phyloP scores from a whole-genome alignment of 352 stramenopile species.

The Phytophthora capsici region DNA sequence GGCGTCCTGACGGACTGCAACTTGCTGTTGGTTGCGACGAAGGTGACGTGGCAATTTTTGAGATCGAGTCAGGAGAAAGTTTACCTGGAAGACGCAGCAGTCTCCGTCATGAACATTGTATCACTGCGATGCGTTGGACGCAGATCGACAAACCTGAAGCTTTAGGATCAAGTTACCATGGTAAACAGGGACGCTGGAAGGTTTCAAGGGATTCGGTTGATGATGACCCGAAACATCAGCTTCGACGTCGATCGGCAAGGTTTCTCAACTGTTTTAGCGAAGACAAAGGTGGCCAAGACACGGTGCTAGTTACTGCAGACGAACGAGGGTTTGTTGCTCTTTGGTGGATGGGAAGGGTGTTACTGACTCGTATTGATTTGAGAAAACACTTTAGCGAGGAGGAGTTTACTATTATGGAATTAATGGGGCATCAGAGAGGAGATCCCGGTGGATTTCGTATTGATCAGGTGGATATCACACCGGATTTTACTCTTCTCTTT shows the following conservation, averaged over 20 bases:
- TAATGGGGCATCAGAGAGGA: slow-evolving; percentile 1
- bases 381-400: slow-evolving; percentile 31
- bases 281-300: slow-evolving; percentile 5
- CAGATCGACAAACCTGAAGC: slow-evolving; percentile 5
- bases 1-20: slow-evolving; percentile 68
- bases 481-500: slow-evolving; percentile 51
- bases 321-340: slow-evolving; percentile 40
- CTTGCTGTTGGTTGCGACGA: slow-evolving; percentile 75
- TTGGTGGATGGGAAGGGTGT: slow-evolving; percentile 71
- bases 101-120: slow-evolving; percentile 44
- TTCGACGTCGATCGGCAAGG: slow-evolving; percentile 39
- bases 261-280: slow-evolving; percentile 31
- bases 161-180: not conserved
- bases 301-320: slow-evolving; percentile 65
- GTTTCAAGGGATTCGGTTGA: not conserved
- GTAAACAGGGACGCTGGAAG: slow-evolving; percentile 13
- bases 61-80: slow-evolving; percentile 60
- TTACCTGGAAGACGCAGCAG: slow-evolving; percentile 38
- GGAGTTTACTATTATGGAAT: slow-evolving; percentile 23
- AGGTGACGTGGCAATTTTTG: slow-evolving; percentile 73
- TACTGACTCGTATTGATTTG: slow-evolving; percentile 55
- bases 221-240: slow-evolving; percentile 27
- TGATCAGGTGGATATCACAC: slow-evolving; percentile 40
- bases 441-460: slow-evolving; percentile 28
- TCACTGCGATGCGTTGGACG: slow-evolving; percentile 72